Evolutionary conservation across 2,329 filamentous ascomycete genomes (phyloP).

Genomic region (Plectosphaerella cucumerina): DNA sequence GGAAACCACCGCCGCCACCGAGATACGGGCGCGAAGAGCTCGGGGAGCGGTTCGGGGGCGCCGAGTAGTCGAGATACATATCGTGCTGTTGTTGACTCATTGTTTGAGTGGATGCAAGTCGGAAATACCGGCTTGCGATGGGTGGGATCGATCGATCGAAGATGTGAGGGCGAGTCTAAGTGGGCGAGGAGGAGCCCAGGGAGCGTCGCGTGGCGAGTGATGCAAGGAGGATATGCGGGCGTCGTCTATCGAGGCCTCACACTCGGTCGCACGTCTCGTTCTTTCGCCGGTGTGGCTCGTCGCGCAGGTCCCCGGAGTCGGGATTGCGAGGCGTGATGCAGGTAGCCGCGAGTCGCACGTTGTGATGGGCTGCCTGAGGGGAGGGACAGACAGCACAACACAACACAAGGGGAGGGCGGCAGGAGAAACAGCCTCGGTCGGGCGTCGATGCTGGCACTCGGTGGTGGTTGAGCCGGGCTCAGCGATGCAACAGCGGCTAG

Average conservation of each 20-base stretch:
- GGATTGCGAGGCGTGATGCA: slow-evolving; percentile 1
- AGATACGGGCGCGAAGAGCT: slow-evolving; percentile 41
- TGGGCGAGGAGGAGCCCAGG: too few relatives aligned
- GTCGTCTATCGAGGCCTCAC: background rate
- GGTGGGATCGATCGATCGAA: background rate
- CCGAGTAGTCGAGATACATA: slow-evolving; percentile 69
- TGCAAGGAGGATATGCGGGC: too few relatives aligned
- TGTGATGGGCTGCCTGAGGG: background rate
- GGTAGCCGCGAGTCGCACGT: slow-evolving; percentile 4
- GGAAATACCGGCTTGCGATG: background rate
- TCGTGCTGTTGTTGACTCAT: slow-evolving; percentile 56
- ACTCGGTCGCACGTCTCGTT: slow-evolving; percentile 1
- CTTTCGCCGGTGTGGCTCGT: slow-evolving; percentile 1
- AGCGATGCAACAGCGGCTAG: background rate
- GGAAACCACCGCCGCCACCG: slow-evolving; percentile 41
- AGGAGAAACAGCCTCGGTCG: too few relatives aligned
- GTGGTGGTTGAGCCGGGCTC: background rate
- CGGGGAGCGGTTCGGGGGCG: slow-evolving; percentile 51
- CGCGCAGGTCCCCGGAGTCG: slow-evolving; percentile 2
- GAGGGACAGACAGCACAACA: too few relatives aligned
- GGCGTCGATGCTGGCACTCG: background rate
- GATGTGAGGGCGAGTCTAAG: background rate
- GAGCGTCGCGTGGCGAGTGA: too few relatives aligned
- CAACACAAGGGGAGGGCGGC: too few relatives aligned
- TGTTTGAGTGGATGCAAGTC: slow-evolving; percentile 15